These are phyloP conservation scores for Ampelocalamus luodianensis DNA, from an alignment of 176 grass and related monocot species.

Conservation along the genomic window DNA sequence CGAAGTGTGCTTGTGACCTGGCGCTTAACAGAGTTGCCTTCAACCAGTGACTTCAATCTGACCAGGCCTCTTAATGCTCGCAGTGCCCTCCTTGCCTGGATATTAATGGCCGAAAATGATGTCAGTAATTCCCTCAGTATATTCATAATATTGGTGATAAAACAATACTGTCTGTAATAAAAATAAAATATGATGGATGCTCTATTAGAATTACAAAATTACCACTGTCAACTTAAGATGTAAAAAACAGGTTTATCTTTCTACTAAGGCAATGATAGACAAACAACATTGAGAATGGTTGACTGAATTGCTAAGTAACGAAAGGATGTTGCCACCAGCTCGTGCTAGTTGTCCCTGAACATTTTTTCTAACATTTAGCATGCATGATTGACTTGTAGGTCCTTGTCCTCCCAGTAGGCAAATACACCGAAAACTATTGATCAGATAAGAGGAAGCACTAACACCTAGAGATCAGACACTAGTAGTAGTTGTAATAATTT, in stretches of 20 bases:
- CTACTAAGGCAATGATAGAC: background rate
- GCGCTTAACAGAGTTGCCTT: constrained; percentile 67
- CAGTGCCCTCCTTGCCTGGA: constrained; percentile 67
- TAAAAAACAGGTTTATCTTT: background rate
- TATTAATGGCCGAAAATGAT: background rate
- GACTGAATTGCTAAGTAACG: background rate
- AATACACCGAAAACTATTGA: background rate
- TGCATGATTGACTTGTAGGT: background rate
- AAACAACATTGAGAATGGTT: background rate
- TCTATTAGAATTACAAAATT: background rate
- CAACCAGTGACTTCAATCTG: constrained; percentile 64
- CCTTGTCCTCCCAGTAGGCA: background rate
- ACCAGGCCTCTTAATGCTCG: constrained; percentile 64
- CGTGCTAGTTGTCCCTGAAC: background rate
- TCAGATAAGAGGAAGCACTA: background rate
- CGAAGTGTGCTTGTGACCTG: constrained; percentile 68
- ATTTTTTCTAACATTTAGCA: background rate
- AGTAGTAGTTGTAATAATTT: background rate
- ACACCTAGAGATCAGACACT: background rate
- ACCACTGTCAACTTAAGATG: background rate
- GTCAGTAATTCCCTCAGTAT: background rate
- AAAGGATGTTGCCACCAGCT: background rate
- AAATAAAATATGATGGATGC: background rate
- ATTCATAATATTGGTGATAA: background rate
- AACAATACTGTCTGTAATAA: background rate